A percentile compares a stretch with the other conserved stretches of the same genome.
These are phyloP conservation scores for Yamadazyma endophytica DNA, from an alignment of 805 yeast species.

Conservation along the genomic window DNA sequence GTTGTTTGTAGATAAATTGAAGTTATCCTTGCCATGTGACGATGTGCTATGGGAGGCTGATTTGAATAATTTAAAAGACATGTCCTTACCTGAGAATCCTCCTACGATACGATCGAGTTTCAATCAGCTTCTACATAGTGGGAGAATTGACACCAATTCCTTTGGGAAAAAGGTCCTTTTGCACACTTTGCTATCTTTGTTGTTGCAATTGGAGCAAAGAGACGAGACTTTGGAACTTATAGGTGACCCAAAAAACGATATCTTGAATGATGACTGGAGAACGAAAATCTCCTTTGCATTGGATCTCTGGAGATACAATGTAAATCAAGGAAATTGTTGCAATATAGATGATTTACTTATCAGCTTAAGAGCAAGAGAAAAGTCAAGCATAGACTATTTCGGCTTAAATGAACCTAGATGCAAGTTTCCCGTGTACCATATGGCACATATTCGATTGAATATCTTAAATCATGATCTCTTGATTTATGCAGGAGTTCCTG, in stretches of 20 bases:
- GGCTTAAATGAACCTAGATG: slow-evolving; percentile 14
- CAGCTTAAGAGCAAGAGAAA: slow-evolving; percentile 3
- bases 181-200: slow-evolving; percentile 3
- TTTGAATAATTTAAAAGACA: slow-evolving; percentile 1
- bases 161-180: slow-evolving; percentile 7
- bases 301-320: slow-evolving; percentile 3
- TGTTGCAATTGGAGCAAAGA: slow-evolving; percentile 5
- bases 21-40: slow-evolving; percentile 8
- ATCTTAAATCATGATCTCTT: slow-evolving; percentile 19
- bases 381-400: slow-evolving; percentile 1
- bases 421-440: slow-evolving; percentile 17
- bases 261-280: slow-evolving; percentile 5
- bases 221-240: slow-evolving; percentile 4
- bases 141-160: slow-evolving; percentile 2
- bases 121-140: slow-evolving; percentile 3
- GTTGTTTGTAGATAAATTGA: slow-evolving; percentile 6
- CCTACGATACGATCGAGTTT: slow-evolving; percentile 4
- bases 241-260: slow-evolving; percentile 1
- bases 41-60: slow-evolving; percentile 6
- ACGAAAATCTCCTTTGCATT: slow-evolving; percentile 3
- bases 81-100: slow-evolving; percentile 3
- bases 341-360: slow-evolving; percentile 4
- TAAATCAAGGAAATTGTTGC: slow-evolving; percentile 3
- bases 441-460: slow-evolving; percentile 16
- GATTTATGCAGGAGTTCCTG: slow-evolving; percentile 21